A percentile compares a stretch with the other conserved stretches of the same genome.
These are phyloP conservation scores for Mortierella claussenii DNA, from an alignment of 192 early-diverging fungal species.

Conservation along the genomic window DNA sequence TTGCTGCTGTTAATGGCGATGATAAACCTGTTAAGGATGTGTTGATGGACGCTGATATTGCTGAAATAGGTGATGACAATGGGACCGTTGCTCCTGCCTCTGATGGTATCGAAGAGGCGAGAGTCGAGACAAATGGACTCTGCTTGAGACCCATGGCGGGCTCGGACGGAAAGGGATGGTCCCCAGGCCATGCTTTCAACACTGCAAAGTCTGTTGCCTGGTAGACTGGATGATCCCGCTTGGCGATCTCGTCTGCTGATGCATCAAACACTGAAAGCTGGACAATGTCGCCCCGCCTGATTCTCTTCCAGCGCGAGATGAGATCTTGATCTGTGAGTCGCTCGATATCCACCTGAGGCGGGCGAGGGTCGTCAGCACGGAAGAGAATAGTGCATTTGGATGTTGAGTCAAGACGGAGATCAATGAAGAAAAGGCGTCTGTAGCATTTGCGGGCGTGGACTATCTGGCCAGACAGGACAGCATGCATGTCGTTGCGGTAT, in stretches of 20 bases:
- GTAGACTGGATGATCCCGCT: conserved; percentile 31
- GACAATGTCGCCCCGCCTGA: conserved; percentile 28
- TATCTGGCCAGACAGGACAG: too few species aligned
- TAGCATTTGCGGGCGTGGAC: conserved; percentile 48
- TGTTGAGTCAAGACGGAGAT: conserved; percentile 26
- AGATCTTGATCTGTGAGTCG: conserved; percentile 18
- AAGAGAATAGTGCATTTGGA: conserved; percentile 53
- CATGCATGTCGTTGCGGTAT: too few species aligned
- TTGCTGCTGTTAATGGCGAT: too few species aligned
- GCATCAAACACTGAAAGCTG: conserved; percentile 18
- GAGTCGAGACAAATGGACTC: neutral
- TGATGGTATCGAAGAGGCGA: neutral
- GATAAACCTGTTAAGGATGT: neutral
- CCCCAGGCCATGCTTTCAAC: conserved; percentile 30
- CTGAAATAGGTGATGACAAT: neutral
- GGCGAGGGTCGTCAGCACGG: conserved; percentile 56
- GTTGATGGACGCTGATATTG: neutral
- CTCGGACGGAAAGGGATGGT: conserved; percentile 32
- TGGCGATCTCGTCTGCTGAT: conserved; percentile 17
- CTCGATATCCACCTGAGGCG: conserved; percentile 4
- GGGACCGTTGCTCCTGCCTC: neutral
- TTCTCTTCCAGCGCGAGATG: conserved; percentile 19
- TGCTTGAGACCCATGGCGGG: conserved; percentile 37
- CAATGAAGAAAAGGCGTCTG: conserved; percentile 42
- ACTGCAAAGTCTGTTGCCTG: conserved; percentile 33